These are phyloP conservation scores for Colletotrichum musae DNA, from an alignment of 2,329 filamentous ascomycete genomes.

Conservation along the genomic window DNA sequence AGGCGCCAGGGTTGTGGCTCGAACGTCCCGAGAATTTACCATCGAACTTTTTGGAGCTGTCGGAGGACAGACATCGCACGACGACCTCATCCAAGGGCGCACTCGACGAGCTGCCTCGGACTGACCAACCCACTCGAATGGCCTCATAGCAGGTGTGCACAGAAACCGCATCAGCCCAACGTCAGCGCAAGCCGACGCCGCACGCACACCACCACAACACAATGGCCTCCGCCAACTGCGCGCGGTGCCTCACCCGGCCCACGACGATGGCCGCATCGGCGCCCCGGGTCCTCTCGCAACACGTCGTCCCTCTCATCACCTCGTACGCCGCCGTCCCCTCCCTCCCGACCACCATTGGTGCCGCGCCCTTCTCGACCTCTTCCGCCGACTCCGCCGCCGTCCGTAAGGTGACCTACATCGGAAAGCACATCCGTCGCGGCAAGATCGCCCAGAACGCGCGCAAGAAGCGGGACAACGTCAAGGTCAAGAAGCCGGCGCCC, in stretches of 20 bases:
- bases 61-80: conserved; percentile 36
- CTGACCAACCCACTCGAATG: conserved; percentile 30
- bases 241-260: conserved; percentile 59
- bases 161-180: conserved; percentile 13
- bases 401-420: conserved; percentile 32
- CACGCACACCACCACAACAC: conserved; percentile 20
- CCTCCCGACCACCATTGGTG: conserved; percentile 45
- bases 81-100: conserved; percentile 33
- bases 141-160: conserved; percentile 12
- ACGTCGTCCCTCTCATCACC: conserved; percentile 51
- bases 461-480: conserved; percentile 60
- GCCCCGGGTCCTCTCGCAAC: conserved; percentile 48
- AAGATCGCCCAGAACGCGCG: conserved; percentile 54
- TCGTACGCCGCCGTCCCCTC: conserved; percentile 45
- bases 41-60: conserved; percentile 34
- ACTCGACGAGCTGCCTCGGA: conserved; percentile 37
- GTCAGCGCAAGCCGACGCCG: conserved; percentile 42
- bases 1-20: conserved; percentile 27
- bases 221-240: conserved; percentile 58
- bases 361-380: conserved; percentile 60
- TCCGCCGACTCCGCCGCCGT: conserved; percentile 46
- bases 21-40: conserved; percentile 39
- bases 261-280: conserved; percentile 44
- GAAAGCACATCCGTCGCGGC: conserved; percentile 42
- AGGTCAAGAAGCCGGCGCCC: conserved; percentile 71